These are phyloP conservation scores for Patellifolia procumbens DNA, from an alignment of 179 eudicot genomes.

Conservation along the genomic window DNA sequence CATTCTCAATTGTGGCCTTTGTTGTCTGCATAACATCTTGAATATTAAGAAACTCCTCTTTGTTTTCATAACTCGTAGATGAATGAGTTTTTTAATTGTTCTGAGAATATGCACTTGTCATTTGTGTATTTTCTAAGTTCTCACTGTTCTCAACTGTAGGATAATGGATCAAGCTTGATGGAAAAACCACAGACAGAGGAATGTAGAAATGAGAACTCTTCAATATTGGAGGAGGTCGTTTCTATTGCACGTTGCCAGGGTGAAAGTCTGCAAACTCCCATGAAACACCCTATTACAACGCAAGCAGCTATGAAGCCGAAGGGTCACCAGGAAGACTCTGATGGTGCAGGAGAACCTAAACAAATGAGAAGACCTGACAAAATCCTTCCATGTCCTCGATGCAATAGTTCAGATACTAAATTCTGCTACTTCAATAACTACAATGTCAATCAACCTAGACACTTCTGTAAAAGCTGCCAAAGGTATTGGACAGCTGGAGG, in stretches of 20 bases:
- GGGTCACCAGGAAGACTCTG: conserved; percentile 38
- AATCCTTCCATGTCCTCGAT: conserved; percentile 86
- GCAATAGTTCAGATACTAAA: conserved; percentile 82
- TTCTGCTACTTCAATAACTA: conserved; percentile 90
- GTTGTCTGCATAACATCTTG: background rate
- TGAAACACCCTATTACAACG: conserved; percentile 14
- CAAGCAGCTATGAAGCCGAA: conserved; percentile 36
- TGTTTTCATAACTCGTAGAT: background rate
- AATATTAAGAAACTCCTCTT: background rate
- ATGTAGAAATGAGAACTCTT: conserved; percentile 10
- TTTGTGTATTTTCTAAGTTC: background rate
- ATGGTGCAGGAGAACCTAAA: conserved; percentile 42
- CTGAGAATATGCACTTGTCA: background rate
- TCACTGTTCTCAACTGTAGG: conserved; percentile 24
- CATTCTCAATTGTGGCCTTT: background rate
- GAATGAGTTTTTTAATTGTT: background rate
- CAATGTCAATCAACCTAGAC: conserved; percentile 87
- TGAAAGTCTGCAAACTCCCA: conserved; percentile 16
- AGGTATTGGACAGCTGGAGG: conserved; percentile 98
- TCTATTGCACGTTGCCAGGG: conserved; percentile 18
- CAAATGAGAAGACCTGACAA: conserved; percentile 74
- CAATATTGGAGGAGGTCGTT: conserved; percentile 20
- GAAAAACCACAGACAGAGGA: conserved; percentile 25
- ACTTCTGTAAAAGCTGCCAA: conserved; percentile 90
- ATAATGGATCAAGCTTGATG: conserved; percentile 27